Evolutionary conservation across 2,329 filamentous ascomycete genomes (phyloP), one percentile per base, ranked within the genome.

Genomic region (Sporothrix schenckii): DNA sequence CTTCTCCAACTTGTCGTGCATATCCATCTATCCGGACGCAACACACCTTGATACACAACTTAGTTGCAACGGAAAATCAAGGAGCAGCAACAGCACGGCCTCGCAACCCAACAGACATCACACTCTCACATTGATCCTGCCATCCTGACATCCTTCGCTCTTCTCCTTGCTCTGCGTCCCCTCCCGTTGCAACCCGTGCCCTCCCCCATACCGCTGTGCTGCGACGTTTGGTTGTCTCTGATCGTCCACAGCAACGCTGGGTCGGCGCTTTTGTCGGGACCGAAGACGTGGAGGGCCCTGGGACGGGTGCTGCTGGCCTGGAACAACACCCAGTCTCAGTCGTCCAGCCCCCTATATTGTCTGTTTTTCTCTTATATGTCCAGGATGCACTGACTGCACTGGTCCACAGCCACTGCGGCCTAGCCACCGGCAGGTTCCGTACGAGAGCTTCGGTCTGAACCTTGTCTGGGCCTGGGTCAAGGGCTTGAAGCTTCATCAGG

Each of bases 1-100:
- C 6, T 50, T 21, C 39, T 21, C 16, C n/a, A 10, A 39, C 24
- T 7, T n/a, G 19, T 61, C 56, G 34, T 61, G 34, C 56, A 60
- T 61, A 44, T 61, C 56, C 56, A 61, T 61, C 56, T 13, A 61
- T 34, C 56, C 56, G 56, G 54, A 61, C 34, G 56, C 56, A 44
- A 61, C 56, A 44, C 54, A 60, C 30, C 34, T 34, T 34, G 34
- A 34, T 34, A 9, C 34, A 9, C 7, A 30, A 30, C 27, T 30
- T 30, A 3, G 27, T 30, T 30, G 27, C 4, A 30, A 30, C 27
- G 27, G 27, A 30, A 58, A 58, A 58, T 58, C 53, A 58, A 39
- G 24, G n/a, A 7, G 24, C 27, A 16, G 52, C 27, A 54, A 30
- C 0, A 7, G 2, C 7, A 58, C 19, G 30, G 19, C 16, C 16